These are phyloP conservation scores for Penicillium mononematosum DNA, from an alignment of 495 filamentous ascomycete genomes.

Conservation along the genomic window DNA sequence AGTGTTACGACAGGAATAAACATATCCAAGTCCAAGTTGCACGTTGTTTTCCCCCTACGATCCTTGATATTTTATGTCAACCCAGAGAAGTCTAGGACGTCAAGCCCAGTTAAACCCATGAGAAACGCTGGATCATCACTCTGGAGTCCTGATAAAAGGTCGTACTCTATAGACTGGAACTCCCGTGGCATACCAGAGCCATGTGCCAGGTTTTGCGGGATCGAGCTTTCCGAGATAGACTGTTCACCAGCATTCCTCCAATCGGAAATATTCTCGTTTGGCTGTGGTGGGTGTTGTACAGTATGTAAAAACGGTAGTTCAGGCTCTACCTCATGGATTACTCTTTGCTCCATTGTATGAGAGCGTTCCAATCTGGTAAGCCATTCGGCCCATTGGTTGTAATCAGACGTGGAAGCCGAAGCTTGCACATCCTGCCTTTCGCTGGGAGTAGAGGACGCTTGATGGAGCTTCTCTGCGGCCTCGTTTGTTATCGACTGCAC, in stretches of 20 bases:
- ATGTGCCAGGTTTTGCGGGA: not conserved
- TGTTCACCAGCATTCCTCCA: slow-evolving; percentile 6
- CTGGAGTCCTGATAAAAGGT: slow-evolving; percentile 12
- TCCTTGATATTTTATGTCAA: slow-evolving; percentile 6
- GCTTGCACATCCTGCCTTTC: not conserved
- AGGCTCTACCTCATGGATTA: not conserved
- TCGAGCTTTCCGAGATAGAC: not conserved
- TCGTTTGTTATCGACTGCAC: slow-evolving; percentile 28
- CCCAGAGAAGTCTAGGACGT: slow-evolving; percentile 23
- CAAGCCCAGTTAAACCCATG: slow-evolving; percentile 28
- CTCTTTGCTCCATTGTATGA: not conserved
- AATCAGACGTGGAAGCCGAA: slow-evolving; percentile 3
- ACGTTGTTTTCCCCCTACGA: not conserved
- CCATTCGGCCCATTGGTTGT: slow-evolving; percentile 22
- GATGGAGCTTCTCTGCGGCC: slow-evolving; percentile 17
- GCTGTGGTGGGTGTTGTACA: not conserved
- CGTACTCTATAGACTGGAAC: not conserved
- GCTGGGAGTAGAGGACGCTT: not conserved
- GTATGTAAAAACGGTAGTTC: not conserved
- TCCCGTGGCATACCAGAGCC: not conserved
- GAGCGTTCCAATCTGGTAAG: slow-evolving; percentile 7
- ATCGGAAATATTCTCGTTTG: not conserved
- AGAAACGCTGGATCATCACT: slow-evolving; percentile 24
- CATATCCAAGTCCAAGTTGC: no score
- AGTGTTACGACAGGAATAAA: no score